A percentile compares a stretch with the other conserved stretches of the same genome.
Conservation (phyloP, 164 flowering plant species). For the Piper longum region DNA sequence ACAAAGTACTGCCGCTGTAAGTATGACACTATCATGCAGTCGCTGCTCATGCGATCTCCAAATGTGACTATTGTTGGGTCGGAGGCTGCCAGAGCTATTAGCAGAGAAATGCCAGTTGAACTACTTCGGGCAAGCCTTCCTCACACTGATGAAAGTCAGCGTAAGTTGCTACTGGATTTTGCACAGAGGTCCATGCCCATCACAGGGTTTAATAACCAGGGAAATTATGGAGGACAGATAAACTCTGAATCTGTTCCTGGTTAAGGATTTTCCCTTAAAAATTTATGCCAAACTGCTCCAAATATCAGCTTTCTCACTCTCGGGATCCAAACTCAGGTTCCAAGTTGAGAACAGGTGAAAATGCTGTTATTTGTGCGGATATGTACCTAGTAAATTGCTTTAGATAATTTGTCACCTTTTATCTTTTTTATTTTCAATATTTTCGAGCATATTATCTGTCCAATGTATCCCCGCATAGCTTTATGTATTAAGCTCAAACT, state of each 20-base stretch:
- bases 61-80: constrained; percentile 24
- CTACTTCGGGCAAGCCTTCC: constrained; percentile 82
- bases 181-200: constrained; percentile 71
- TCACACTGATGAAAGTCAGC: constrained; percentile 73
- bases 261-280: constrained; percentile 2
- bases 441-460: neutral
- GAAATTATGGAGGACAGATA: constrained; percentile 21
- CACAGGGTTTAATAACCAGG: constrained; percentile 21
- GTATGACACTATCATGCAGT: constrained; percentile 65
- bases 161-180: constrained; percentile 56
- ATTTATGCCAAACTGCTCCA: neutral
- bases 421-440: neutral
- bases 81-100: constrained; percentile 56
- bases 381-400: neutral
- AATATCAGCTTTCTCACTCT: neutral
- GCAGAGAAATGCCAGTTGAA: constrained; percentile 81
- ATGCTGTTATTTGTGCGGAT: neutral
- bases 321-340: neutral
- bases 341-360: neutral
- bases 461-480: neutral
- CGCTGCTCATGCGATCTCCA: constrained; percentile 29
- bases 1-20: constrained; percentile 69
- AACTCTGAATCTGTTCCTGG: constrained; percentile 34
- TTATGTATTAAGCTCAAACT: constrained; percentile 16
- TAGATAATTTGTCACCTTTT: neutral